A percentile compares a stretch with the other conserved stretches of the same genome.
phyloP scores from a whole-genome alignment of 73 alveolate genomes.

The Tetrahymena malaccensis region DNA sequence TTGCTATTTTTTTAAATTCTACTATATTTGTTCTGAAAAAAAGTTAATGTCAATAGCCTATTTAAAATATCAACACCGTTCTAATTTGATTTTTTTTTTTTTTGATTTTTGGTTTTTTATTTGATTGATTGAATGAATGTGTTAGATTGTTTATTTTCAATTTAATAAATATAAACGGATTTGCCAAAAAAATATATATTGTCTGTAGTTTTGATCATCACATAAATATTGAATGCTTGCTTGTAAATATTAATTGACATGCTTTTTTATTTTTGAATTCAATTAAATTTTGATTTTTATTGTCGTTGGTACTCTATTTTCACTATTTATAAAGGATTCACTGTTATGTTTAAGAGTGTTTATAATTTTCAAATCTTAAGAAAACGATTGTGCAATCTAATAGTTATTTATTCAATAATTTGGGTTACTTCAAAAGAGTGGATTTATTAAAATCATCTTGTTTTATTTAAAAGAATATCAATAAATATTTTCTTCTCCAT shows the following conservation, averaged over 20 bases:
- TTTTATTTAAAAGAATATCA: too few relatives aligned
- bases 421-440: not conserved
- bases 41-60: not conserved
- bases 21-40: too few relatives aligned
- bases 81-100: not conserved
- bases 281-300: not conserved
- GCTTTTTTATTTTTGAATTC: not conserved
- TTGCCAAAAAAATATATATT: not conserved
- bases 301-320: not conserved
- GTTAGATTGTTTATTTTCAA: not conserved
- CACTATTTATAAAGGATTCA: not conserved
- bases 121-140: not conserved
- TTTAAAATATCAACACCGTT: not conserved
- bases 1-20: not conserved
- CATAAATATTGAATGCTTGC: not conserved
- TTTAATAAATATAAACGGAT: not conserved
- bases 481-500: too few relatives aligned
- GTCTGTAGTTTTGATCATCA: not conserved
- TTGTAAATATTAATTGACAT: not conserved
- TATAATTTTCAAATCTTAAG: not conserved
- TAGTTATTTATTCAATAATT: too few relatives aligned
- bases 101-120: not conserved
- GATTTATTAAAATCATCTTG: too few relatives aligned
- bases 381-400: not conserved
- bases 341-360: not conserved